Conservation (phyloP, 1,284 basidiomycete genomes). For the Ustilago curta region DNA sequence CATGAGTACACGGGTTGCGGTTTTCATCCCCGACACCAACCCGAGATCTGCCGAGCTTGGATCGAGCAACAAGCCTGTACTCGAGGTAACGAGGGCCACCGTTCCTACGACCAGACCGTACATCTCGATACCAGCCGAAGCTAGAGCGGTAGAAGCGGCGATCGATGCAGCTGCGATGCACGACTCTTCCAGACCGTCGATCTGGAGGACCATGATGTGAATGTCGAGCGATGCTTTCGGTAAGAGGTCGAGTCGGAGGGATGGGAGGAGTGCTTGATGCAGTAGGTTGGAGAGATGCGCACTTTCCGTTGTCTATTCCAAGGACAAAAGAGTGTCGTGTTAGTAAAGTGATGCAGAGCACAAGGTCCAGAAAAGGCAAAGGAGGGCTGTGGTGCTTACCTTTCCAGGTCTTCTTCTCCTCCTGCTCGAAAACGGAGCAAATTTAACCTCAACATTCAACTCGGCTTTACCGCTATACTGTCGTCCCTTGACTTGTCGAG, state of each 20-base stretch:
- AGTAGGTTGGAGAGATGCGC: slow-evolving; percentile 83
- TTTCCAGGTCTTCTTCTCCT: slow-evolving; percentile 84
- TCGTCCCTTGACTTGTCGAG: slow-evolving; percentile 81
- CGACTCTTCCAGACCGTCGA: slow-evolving; percentile 79
- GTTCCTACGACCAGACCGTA: slow-evolving; percentile 83
- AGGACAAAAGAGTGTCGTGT: neutral
- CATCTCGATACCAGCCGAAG: slow-evolving; percentile 88
- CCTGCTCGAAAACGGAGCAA: slow-evolving; percentile 88
- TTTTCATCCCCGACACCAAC: slow-evolving; percentile 69
- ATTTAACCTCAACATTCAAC: slow-evolving; percentile 95
- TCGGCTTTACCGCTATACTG: slow-evolving; percentile 85
- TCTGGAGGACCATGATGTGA: slow-evolving; percentile 89
- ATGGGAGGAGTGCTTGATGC: slow-evolving; percentile 85
- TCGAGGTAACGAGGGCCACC: slow-evolving; percentile 72
- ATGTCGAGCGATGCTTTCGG: slow-evolving; percentile 95
- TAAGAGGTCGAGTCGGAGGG: slow-evolving; percentile 86
- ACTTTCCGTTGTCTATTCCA: slow-evolving; percentile 87
- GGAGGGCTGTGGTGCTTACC: slow-evolving; percentile 72
- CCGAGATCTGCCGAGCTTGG: slow-evolving; percentile 79
- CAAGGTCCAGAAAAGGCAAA: too few relatives aligned
- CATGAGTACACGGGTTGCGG: slow-evolving; percentile 73
- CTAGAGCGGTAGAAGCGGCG: slow-evolving; percentile 89
- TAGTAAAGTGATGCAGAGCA: too few relatives aligned
- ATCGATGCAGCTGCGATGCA: slow-evolving; percentile 74
- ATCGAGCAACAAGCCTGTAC: slow-evolving; percentile 76